These are phyloP conservation scores for Curvularia lunata DNA, from an alignment of 2,329 filamentous ascomycete species.

Conservation along the genomic window DNA sequence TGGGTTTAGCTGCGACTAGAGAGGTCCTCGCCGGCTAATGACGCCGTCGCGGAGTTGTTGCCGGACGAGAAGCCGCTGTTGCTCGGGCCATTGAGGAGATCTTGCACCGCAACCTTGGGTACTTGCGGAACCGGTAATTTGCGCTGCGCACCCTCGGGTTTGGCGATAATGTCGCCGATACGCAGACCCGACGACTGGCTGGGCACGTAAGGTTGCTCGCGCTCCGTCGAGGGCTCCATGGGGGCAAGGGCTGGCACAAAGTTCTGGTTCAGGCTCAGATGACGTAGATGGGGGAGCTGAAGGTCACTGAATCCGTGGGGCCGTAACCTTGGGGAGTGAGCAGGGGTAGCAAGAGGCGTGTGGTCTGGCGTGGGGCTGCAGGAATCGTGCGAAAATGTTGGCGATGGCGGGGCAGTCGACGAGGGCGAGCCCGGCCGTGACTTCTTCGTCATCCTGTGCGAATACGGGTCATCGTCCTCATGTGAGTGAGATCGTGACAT, in stretches of 20 bases:
- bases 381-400: slow-evolving; percentile 95
- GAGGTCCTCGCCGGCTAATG: slow-evolving; percentile 68
- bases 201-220: slow-evolving; percentile 65
- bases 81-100: slow-evolving; percentile 69
- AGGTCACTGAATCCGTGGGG: slow-evolving; percentile 74
- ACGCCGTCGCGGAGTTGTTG: slow-evolving; percentile 77
- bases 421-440: slow-evolving; percentile 93
- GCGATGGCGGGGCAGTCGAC: slow-evolving; percentile 93
- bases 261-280: slow-evolving; percentile 67
- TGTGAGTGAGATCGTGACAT: slow-evolving; percentile 90
- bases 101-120: slow-evolving; percentile 87
- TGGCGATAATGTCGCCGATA: slow-evolving; percentile 90
- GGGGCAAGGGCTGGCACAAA: slow-evolving; percentile 69
- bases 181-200: slow-evolving; percentile 70
- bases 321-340: slow-evolving; percentile 89
- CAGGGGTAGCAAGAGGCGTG: slow-evolving; percentile 96
- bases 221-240: slow-evolving; percentile 70
- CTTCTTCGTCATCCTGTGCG: slow-evolving; percentile 78
- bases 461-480: slow-evolving; percentile 81
- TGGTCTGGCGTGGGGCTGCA: slow-evolving; percentile 95
- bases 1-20: slow-evolving; percentile 42
- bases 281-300: slow-evolving; percentile 85
- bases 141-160: slow-evolving; percentile 82
- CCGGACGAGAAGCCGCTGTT: slow-evolving; percentile 72
- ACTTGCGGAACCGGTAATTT: slow-evolving; percentile 91